phyloP scores from a whole-genome alignment of 148 eudicot genomes.

The Chenopodium quinoa region DNA sequence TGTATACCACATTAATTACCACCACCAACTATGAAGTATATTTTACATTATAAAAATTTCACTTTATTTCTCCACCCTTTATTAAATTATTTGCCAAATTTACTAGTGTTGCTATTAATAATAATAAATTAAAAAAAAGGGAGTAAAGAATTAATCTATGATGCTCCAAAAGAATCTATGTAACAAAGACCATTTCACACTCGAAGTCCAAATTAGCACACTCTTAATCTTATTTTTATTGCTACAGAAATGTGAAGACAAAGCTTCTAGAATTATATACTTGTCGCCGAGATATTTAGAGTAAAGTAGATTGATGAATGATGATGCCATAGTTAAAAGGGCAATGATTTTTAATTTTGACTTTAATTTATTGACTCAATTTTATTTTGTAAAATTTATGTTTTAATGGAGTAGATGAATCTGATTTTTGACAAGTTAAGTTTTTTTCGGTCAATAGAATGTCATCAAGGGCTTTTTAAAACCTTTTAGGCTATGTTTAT shows the following conservation, averaged over 20 bases:
- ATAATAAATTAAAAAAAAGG: too few species aligned
- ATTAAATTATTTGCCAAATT: too few species aligned
- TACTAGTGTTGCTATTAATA: too few species aligned
- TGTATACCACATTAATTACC: too few species aligned
- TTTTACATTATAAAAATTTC: too few species aligned
- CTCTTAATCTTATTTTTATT: neutral
- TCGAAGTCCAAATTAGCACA: neutral
- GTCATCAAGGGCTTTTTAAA: neutral
- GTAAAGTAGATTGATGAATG: neutral
- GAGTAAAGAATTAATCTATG: too few species aligned
- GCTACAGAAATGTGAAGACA: neutral
- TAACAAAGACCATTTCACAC: neutral
- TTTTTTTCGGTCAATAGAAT: neutral
- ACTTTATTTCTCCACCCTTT: too few species aligned
- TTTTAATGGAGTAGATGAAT: conserved; percentile 15
- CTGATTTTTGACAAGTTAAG: neutral
- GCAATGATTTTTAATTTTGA: neutral
- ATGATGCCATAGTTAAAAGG: conserved; percentile 2
- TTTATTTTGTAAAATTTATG: neutral
- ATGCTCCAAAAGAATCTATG: neutral
- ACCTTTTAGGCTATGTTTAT: neutral
- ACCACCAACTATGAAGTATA: too few species aligned
- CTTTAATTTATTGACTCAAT: neutral
- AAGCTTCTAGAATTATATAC: neutral
- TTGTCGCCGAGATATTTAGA: neutral